Conservation (phyloP, 495 filamentous ascomycete genomes). For the Penicillium canariense region DNA sequence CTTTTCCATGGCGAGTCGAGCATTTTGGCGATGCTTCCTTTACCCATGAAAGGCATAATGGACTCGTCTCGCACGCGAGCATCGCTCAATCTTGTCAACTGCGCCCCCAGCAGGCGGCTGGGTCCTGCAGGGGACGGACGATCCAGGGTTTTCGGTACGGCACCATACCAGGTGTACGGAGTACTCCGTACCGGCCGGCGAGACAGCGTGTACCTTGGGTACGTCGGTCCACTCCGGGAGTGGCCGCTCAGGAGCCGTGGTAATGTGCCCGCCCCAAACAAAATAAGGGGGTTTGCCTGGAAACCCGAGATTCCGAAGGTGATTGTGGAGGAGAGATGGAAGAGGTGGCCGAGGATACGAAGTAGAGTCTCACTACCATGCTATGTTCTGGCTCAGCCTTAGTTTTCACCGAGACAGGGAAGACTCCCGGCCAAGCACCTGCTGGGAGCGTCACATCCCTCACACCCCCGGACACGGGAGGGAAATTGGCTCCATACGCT, state of each 20-base stretch:
- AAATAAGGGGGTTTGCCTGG: background rate
- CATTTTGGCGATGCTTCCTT: background rate
- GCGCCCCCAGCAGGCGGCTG: background rate
- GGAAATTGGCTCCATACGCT: slow-evolving; percentile 13
- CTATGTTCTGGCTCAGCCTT: too few species aligned
- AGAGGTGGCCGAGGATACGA: background rate
- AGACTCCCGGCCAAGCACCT: background rate
- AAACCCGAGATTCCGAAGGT: background rate
- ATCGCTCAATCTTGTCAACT: background rate
- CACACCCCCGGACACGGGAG: slow-evolving; percentile 10
- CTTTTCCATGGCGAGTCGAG: background rate
- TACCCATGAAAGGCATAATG: background rate
- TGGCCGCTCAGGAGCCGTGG: slow-evolving; percentile 16
- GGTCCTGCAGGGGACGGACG: background rate
- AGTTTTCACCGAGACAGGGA: background rate
- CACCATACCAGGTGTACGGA: background rate
- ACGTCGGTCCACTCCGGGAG: slow-evolving; percentile 19
- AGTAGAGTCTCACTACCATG: too few species aligned
- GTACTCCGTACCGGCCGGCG: too few species aligned
- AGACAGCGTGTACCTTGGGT: background rate
- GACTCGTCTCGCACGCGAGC: background rate
- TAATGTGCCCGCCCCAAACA: slow-evolving; percentile 6
- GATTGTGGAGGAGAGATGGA: background rate
- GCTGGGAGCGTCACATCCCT: background rate
- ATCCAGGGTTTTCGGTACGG: background rate